Percentiles rank a stretch among this genome's conserved stretches.
These are phyloP conservation scores for Posidonia australis DNA, from an alignment of 106 monocot species.

Conservation along the genomic window DNA sequence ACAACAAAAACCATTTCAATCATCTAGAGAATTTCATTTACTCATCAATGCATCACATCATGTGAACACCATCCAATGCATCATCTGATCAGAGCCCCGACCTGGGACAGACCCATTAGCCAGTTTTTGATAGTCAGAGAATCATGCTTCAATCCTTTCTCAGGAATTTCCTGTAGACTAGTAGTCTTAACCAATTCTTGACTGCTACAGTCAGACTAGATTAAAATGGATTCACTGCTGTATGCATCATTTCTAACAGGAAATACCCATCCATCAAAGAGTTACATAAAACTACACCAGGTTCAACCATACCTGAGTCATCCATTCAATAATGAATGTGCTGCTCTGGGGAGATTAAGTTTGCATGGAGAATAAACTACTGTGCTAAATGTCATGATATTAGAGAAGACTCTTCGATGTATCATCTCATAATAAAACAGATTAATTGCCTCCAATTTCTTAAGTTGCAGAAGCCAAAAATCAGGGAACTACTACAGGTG, in stretches of 20 bases:
- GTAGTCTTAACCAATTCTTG: neutral
- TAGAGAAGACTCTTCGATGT: neutral
- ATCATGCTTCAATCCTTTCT: conserved; percentile 2
- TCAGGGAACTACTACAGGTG: conserved; percentile 13
- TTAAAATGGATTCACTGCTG: conserved; percentile 9
- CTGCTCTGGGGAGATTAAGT: neutral
- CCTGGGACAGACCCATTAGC: neutral
- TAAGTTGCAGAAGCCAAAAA: conserved; percentile 9
- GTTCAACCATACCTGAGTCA: neutral
- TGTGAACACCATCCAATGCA: too few species aligned
- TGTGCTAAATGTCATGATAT: conserved; percentile 7
- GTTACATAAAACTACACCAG: conserved; percentile 4
- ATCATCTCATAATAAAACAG: conserved; percentile 12
- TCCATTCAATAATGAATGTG: neutral
- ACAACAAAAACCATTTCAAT: too few species aligned
- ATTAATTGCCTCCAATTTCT: neutral
- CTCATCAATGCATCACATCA: too few species aligned
- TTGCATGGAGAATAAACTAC: conserved; percentile 8
- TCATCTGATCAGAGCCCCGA: neutral
- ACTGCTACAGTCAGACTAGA: conserved; percentile 11
- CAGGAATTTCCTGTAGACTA: neutral
- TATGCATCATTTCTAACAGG: neutral
- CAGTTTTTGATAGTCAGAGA: neutral
- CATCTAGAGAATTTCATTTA: too few species aligned
- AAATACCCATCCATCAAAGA: conserved; percentile 11